A percentile compares a stretch with the other conserved stretches of the same genome.
Evolutionary conservation across 768 basidiomycete species (phyloP).

Genomic region (Cyclocybe cylindracea): DNA sequence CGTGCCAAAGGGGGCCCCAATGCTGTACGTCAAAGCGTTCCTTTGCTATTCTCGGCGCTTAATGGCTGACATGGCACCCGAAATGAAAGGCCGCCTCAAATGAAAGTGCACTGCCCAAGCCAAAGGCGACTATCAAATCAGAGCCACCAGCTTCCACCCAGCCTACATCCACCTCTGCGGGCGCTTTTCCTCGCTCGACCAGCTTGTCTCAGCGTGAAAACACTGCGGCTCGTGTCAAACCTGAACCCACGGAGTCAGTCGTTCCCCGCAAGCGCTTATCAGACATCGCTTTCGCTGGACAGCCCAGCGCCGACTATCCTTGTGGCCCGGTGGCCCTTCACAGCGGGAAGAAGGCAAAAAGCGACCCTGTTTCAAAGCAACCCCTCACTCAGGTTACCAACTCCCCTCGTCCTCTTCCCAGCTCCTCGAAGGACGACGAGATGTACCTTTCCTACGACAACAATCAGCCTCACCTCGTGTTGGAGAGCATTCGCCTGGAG

Average conservation of each 20-base stretch:
- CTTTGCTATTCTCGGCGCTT: not conserved
- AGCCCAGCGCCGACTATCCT: not conserved
- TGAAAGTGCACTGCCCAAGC: too few species aligned
- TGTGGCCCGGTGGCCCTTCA: not conserved
- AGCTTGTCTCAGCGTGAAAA: not conserved
- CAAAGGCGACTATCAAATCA: not conserved
- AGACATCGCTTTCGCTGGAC: constrained; percentile 22
- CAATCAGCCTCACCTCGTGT: constrained; percentile 12
- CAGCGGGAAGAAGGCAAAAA: constrained; percentile 28
- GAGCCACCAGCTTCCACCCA: not conserved
- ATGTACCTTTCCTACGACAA: constrained; percentile 1
- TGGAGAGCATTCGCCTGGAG: constrained; percentile 12
- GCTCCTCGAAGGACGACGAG: not conserved
- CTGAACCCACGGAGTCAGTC: constrained; percentile 27
- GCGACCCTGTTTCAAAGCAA: constrained; percentile 22
- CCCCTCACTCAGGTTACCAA: constrained; percentile 21
- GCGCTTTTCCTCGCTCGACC: not conserved
- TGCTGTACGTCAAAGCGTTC: not conserved
- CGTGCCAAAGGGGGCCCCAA: not conserved
- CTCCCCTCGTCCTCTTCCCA: not conserved
- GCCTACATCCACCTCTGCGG: not conserved
- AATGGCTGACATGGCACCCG: too few species aligned
- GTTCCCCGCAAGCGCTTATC: constrained; percentile 40
- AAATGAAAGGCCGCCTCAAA: too few species aligned
- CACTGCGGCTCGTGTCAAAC: constrained; percentile 21